phyloP scores from a whole-genome alignment of 1,139 yeast species.

The Kodamaea ohmeri region DNA sequence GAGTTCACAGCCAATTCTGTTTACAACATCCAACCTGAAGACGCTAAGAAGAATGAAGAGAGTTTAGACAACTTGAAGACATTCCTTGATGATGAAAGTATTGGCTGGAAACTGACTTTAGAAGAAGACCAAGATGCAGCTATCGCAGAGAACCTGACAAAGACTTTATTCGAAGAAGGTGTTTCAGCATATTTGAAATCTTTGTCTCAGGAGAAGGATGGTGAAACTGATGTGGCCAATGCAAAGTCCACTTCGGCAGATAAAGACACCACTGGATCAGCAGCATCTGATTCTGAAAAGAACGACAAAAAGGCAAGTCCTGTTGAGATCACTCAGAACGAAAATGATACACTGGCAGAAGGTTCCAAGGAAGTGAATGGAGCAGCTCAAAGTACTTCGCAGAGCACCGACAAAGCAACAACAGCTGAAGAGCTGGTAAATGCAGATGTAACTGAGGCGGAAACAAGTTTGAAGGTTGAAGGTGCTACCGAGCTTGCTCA shows the following conservation, averaged over 20 bases:
- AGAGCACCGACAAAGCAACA: no score
- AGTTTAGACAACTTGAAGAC: conserved; percentile 27
- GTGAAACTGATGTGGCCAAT: conserved; percentile 15
- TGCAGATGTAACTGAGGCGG: neutral
- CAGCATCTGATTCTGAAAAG: neutral
- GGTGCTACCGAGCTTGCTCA: neutral
- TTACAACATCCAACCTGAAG: conserved; percentile 34
- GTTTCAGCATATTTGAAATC: conserved; percentile 27
- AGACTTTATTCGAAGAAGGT: conserved; percentile 33
- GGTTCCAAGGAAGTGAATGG: no score
- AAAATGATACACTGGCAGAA: no score
- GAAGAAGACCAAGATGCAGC: conserved; percentile 25
- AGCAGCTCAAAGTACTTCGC: no score
- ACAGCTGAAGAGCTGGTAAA: neutral
- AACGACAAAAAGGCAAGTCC: neutral
- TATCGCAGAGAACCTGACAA: conserved; percentile 22
- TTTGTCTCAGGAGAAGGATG: conserved; percentile 4
- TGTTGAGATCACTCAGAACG: no score
- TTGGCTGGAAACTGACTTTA: conserved; percentile 40
- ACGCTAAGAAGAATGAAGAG: conserved; percentile 22
- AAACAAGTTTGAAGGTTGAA: neutral
- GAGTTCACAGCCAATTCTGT: conserved; percentile 63
- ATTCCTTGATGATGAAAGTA: conserved; percentile 32
- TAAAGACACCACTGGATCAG: no score
- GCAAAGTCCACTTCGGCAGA: no score